A percentile compares a stretch with the other conserved stretches of the same genome.
Evolutionary conservation across 1,284 basidiomycete genomes (phyloP).

Genomic region (Naganishia sp.): DNA sequence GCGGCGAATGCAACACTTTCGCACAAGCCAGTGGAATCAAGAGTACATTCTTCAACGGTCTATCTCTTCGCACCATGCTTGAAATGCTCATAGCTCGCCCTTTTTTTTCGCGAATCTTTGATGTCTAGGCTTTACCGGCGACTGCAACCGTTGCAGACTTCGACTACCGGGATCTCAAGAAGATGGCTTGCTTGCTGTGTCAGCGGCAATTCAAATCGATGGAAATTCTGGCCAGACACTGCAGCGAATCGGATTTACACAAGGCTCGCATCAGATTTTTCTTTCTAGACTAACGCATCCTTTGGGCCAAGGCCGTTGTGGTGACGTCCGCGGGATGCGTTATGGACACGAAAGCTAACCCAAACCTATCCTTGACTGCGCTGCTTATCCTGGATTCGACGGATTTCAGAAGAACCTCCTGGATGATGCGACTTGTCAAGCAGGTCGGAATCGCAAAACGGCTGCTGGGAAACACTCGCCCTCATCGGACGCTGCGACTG

Average conservation of each 20-base stretch:
- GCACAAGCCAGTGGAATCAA: slow-evolving; percentile 23
- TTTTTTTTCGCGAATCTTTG: slow-evolving; percentile 13
- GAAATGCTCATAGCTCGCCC: slow-evolving; percentile 7
- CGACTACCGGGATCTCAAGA: slow-evolving; percentile 71
- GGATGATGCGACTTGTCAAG: slow-evolving; percentile 67
- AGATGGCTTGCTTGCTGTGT: slow-evolving; percentile 81
- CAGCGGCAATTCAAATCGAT: slow-evolving; percentile 84
- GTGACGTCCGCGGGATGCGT: slow-evolving; percentile 16
- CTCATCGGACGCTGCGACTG: slow-evolving; percentile 27
- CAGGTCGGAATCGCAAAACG: slow-evolving; percentile 70
- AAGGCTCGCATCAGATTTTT: slow-evolving; percentile 63
- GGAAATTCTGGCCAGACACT: slow-evolving; percentile 81
- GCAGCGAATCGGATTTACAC: slow-evolving; percentile 85
- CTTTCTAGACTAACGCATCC: slow-evolving; percentile 15
- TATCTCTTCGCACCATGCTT: background rate
- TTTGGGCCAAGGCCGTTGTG: slow-evolving; percentile 17
- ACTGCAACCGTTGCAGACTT: slow-evolving; percentile 59
- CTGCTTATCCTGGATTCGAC: slow-evolving; percentile 1
- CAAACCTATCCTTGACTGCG: slow-evolving; percentile 1
- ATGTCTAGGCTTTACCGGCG: slow-evolving; percentile 36
- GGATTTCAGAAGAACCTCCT: slow-evolving; percentile 72
- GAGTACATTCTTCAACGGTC: slow-evolving; percentile 27
- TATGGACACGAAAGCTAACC: slow-evolving; percentile 21
- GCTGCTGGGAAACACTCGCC: slow-evolving; percentile 52
- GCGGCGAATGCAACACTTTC: slow-evolving; percentile 41